Conservation (phyloP, 2,329 filamentous ascomycete species). For the Ceratocystis harringtonii region DNA sequence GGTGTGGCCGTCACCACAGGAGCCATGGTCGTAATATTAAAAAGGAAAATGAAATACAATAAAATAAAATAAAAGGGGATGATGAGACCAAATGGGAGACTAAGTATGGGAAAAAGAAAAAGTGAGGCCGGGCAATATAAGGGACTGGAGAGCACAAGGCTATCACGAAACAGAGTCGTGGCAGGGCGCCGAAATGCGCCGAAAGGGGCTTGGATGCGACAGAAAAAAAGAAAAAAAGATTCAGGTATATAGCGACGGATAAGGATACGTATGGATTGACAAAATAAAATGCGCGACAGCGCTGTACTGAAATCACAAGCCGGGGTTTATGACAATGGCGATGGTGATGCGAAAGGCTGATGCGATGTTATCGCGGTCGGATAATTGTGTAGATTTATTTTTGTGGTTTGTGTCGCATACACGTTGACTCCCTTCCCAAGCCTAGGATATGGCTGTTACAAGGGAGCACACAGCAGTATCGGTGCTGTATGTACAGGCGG, state of each 20-base stretch:
- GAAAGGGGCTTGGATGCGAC: constrained; percentile 13
- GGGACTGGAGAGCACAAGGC: background rate
- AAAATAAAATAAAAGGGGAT: background rate
- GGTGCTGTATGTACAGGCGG: background rate
- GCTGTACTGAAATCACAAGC: background rate
- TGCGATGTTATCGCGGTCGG: background rate
- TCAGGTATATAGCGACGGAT: background rate
- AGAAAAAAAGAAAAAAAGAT: background rate
- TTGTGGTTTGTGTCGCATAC: constrained; percentile 9
- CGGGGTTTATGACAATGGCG: too few relatives aligned
- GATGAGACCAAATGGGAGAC: background rate
- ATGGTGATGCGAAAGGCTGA: background rate
- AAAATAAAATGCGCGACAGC: background rate
- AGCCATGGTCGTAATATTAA: constrained; percentile 31
- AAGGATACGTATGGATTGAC: background rate
- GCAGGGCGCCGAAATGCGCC: constrained; percentile 14
- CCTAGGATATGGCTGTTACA: background rate
- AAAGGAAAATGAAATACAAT: too few relatives aligned
- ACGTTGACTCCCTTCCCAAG: background rate
- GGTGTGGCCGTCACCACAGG: constrained; percentile 39
- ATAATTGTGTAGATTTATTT: background rate
- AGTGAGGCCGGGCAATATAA: background rate
- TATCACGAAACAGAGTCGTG: constrained; percentile 5
- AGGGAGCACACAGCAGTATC: background rate
- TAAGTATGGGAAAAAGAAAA: background rate